Evolutionary conservation across 2,329 filamentous ascomycete species (phyloP), one percentile per base, ranked within the genome.

Genomic region (Fusarium tupiense): DNA sequence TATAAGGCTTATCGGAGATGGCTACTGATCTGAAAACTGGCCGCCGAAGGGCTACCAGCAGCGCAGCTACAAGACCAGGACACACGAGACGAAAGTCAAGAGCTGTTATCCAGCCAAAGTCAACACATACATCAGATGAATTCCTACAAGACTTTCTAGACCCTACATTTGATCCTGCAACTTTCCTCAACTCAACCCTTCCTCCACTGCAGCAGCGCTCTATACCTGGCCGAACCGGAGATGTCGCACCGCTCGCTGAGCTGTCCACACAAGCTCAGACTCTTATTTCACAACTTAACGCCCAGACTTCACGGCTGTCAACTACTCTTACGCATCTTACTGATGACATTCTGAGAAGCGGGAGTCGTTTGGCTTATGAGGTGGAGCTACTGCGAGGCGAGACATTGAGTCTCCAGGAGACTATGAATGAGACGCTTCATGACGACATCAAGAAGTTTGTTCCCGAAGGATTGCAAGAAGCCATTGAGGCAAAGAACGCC

Each of bases 371-470:
- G 65, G 94, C 95, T 26, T 99, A 99, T 80, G 94, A 98, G 83
- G 96, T 98, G 26, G 96, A 98, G 83, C 89, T 98, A 24, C 83
- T 98, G 56, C 90, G 95, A n/a, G 95, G 95, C 72, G 95, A 98
- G 83, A 93, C 94, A 6, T 84, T 95, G 53, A 89, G 93, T n/a
- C 85, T 98, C 41, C 91, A 91, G 2, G 95, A 98, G 80, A 88
- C 92, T 5, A 85, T 98, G 76, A 90, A 91, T 10, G 93, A 95
- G 74, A 90, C 88, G 0, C 83, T 98, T 49, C 89, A 90, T 53
- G 87, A 91, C 9, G 93, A 97, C 76, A 90, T 98, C 38, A 84
- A 86, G 70, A 90, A 90, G 69, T 96, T 98, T 80, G 87, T 94
- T 1, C 92, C 91, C 0, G 83, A 82, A 12, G 87, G 87, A 5